Conservation (phyloP, 2,329 filamentous ascomycete genomes). For the Sarocladium oryzae region DNA sequence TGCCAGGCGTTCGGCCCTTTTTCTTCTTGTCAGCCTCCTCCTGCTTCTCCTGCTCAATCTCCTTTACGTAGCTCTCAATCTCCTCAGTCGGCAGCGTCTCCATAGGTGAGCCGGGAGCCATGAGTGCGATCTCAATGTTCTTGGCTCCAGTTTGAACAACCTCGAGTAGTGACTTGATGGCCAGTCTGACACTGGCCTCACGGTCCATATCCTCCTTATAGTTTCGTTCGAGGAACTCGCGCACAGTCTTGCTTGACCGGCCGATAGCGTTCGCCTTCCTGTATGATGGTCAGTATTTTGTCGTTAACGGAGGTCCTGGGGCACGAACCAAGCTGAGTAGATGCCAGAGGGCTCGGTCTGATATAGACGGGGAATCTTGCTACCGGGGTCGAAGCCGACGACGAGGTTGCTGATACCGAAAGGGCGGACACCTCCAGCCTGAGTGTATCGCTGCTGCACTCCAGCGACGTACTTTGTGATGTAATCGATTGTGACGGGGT, state of each 20-base stretch:
- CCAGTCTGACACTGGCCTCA: conserved; percentile 90
- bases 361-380: conserved; percentile 82
- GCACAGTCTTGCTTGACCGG: conserved; percentile 96
- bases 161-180: conserved; percentile 95
- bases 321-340: conserved; percentile 88
- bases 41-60: conserved; percentile 98
- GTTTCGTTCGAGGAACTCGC: conserved; percentile 97
- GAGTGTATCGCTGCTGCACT: conserved; percentile 97
- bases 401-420: conserved; percentile 98
- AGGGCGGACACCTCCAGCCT: conserved; percentile 96
- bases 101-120: conserved; percentile 84
- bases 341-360: conserved; percentile 99
- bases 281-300: conserved; percentile 11
- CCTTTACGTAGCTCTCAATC: conserved; percentile 97
- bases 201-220: conserved; percentile 98
- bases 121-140: conserved; percentile 99
- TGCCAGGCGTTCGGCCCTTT: conserved; percentile 66
- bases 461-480: conserved; percentile 98
- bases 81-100: conserved; percentile 94
- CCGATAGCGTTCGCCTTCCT: conserved; percentile 99
- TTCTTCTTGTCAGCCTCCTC: conserved; percentile 98
- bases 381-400: conserved; percentile 95
- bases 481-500: conserved; percentile 97
- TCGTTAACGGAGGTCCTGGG: neutral
- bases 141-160: conserved; percentile 98